A percentile compares a stretch with the other conserved stretches of the same genome.
Evolutionary conservation across 106 monocot species (phyloP).

Genomic region (Iris macrosiphon): DNA sequence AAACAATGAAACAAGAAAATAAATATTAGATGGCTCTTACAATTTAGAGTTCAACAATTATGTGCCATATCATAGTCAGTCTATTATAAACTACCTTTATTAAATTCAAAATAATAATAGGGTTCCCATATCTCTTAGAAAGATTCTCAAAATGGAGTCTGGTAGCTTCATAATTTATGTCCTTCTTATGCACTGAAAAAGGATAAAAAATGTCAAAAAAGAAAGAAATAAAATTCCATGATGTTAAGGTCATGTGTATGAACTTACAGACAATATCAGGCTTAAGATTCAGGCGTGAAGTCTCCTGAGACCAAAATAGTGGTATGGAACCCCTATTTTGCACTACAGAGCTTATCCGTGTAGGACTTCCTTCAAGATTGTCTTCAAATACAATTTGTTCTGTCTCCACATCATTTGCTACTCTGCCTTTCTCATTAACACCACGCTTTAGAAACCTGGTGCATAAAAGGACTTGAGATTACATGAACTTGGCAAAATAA

Average conservation of each 20-base stretch:
- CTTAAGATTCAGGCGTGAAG: constrained; percentile 50
- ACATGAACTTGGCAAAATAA: no score
- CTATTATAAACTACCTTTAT: constrained; percentile 52
- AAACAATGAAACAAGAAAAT: neutral
- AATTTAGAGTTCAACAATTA: no score
- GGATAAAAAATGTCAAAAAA: neutral
- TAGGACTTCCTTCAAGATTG: constrained; percentile 22
- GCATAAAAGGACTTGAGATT: no score
- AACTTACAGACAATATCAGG: constrained; percentile 91
- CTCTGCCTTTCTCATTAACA: constrained; percentile 57
- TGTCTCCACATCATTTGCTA: constrained; percentile 80
- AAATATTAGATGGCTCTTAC: neutral
- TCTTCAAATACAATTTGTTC: constrained; percentile 73
- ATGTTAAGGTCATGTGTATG: no score
- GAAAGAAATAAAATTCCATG: neutral
- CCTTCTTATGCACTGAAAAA: constrained; percentile 24
- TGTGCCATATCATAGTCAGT: no score
- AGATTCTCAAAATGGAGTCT: constrained; percentile 90
- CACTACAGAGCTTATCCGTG: constrained; percentile 51
- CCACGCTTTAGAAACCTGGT: constrained; percentile 65
- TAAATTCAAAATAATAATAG: constrained; percentile 82
- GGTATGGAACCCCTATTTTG: constrained; percentile 77
- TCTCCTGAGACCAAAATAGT: constrained; percentile 69
- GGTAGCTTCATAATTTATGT: constrained; percentile 73
- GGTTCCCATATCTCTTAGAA: constrained; percentile 78